Evolutionary conservation across 1,139 yeast genomes (phyloP), one percentile per base, ranked within the genome.

Genomic region (Oligophagozyma castellii): DNA sequence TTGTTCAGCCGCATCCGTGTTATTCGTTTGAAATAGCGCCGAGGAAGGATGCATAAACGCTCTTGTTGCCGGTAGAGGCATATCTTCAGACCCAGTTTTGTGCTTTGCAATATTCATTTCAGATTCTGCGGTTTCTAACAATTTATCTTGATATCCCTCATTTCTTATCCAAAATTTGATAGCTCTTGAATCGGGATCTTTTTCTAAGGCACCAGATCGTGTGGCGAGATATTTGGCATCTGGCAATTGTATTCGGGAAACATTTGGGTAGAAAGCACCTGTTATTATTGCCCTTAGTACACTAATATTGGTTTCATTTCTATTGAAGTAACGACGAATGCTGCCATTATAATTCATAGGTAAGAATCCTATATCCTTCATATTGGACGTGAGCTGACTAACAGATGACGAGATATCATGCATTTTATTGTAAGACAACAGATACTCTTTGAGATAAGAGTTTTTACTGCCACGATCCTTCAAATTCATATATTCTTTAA

Each of bases 21-120:
- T 27, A 14, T 40, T 43, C 19, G 36, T 43, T 15, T 36, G 46
- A 46, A 81, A 80, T 25, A 79, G 44, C 2, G 76, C 63, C 0
- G 94, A 81, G 0, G 89, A 73, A 1, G 95, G 95, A 47, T 84
- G 95, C 11, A 81, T 55, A 39, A 80, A 84, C 0, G 83, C 81
- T 29, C 94, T 58, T 0, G 66, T 59, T 0, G 78, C 70, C 1
- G 83, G 81, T 3, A 65, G 43, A 1, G 41, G 37, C 11, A 37
- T 23, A 5, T 13, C 11, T 8, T 15, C 18, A 5, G n/a, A 13
- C 20, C 22, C 21, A 5, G 21, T 20, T 18, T 7, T 7, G 7
- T 18, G 20, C 7, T 28, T 14, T 33, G 36, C 1, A 35, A 13
- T 18, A 5, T 39, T 29, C 0, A 37, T 32, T 2, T 30, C 29